Percentiles rank a stretch among this genome's conserved stretches.
These are phyloP conservation scores for Hawksworthiomyces lignivorus DNA, from an alignment of 2,329 filamentous ascomycete genomes.

Conservation along the genomic window DNA sequence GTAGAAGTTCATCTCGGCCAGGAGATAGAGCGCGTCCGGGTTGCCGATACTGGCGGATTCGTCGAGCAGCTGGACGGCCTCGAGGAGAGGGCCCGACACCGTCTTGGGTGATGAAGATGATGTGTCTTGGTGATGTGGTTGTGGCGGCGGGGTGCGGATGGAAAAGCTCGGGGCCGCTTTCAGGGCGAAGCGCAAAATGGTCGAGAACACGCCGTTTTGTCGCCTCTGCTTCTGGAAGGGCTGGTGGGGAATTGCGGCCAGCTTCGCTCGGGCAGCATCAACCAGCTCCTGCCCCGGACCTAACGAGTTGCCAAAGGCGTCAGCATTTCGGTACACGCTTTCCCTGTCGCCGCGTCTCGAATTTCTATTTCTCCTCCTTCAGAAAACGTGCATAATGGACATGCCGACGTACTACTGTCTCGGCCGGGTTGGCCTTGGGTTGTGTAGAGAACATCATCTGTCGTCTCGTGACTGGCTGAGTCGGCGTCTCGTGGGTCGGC, in stretches of 20 bases:
- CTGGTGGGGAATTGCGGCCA: slow-evolving; percentile 41
- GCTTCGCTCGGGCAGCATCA: slow-evolving; percentile 41
- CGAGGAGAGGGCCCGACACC: slow-evolving; percentile 36
- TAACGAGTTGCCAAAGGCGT: background rate
- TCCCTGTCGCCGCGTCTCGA: no score
- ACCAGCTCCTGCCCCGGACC: slow-evolving; percentile 44
- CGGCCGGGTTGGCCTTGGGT: background rate
- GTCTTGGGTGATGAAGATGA: no score
- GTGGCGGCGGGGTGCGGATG: slow-evolving; percentile 31
- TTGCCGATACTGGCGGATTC: slow-evolving; percentile 49
- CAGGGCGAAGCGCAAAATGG: slow-evolving; percentile 35
- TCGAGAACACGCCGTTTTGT: slow-evolving; percentile 35
- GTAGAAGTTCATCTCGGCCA: slow-evolving; percentile 94
- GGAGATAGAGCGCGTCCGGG: slow-evolving; percentile 77
- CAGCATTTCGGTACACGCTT: slow-evolving; percentile 2
- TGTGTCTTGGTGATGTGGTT: no score
- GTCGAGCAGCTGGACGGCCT: slow-evolving; percentile 45
- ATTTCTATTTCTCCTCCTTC: no score
- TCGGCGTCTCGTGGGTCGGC: slow-evolving; percentile 6
- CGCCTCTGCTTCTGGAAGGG: slow-evolving; percentile 36
- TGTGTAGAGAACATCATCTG: slow-evolving; percentile 8
- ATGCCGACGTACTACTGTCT: slow-evolving; percentile 1
- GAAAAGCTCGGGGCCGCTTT: slow-evolving; percentile 44
- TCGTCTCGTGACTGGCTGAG: background rate
- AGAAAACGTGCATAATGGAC: no score